Conservation (phyloP, 2,329 filamentous ascomycete genomes). For the Pyrenophora seminiperda region DNA sequence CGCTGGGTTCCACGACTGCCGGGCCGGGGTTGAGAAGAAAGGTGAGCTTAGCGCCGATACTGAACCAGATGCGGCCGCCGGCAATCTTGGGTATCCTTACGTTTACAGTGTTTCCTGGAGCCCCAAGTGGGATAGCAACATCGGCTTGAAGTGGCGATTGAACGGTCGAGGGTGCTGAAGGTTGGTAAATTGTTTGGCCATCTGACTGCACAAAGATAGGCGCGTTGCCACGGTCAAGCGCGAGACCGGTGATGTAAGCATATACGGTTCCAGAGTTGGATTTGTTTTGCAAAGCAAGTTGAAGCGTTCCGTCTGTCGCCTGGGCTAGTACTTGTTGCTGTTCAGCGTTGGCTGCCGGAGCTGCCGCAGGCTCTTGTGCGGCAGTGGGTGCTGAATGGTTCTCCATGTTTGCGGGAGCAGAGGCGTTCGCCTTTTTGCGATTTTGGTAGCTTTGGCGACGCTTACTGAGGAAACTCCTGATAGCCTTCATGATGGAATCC, state of each 20-base stretch:
- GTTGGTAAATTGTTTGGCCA: conserved; percentile 69
- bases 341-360: conserved; percentile 14
- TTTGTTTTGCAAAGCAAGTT: conserved; percentile 69
- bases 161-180: conserved; percentile 60
- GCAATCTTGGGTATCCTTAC: conserved; percentile 72
- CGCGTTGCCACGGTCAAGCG: conserved; percentile 63
- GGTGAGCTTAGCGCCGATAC: conserved; percentile 62
- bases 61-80: conserved; percentile 75
- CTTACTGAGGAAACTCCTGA: conserved; percentile 37
- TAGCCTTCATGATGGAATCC: conserved; percentile 28
- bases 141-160: conserved; percentile 61
- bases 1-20: conserved; percentile 74
- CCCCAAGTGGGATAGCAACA: conserved; percentile 67
- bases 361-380: conserved; percentile 11
- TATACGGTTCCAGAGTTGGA: conserved; percentile 65
- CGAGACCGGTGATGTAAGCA: conserved; percentile 72
- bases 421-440: conserved; percentile 2
- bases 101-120: conserved; percentile 62
- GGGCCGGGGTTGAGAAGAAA: conserved; percentile 75
- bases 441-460: conserved; percentile 26
- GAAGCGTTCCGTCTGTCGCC: conserved; percentile 53
- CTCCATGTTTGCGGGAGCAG: conserved; percentile 1
- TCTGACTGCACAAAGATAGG: conserved; percentile 69
- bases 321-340: conserved; percentile 36
- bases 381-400: neutral